Evolutionary conservation across 2,329 filamentous ascomycete genomes (phyloP).

Genomic region (Cryphonectria parasitica): DNA sequence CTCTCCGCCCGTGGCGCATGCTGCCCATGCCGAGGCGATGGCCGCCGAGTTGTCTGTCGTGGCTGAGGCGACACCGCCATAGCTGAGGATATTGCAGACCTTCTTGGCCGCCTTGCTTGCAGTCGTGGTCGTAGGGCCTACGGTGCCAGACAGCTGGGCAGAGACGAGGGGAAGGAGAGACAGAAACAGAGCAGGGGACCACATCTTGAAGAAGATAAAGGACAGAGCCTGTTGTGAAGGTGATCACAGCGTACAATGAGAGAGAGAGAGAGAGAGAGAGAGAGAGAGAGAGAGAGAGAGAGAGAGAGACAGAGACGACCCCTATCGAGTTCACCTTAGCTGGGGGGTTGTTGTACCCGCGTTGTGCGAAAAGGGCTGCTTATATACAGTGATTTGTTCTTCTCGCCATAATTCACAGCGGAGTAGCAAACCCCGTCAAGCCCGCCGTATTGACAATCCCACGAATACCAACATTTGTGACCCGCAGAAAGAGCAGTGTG

Average conservation of each 20-base stretch:
- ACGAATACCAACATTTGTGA: background rate
- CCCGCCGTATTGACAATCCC: conserved; percentile 1
- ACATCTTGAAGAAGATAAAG: conserved; percentile 6
- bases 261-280: background rate
- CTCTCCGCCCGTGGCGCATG: conserved; percentile 53
- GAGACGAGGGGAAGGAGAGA: conserved; percentile 8
- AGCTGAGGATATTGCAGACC: conserved; percentile 53
- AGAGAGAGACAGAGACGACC: background rate
- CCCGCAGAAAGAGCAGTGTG: background rate
- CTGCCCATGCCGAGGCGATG: conserved; percentile 35
- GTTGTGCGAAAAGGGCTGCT: background rate
- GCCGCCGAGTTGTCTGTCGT: conserved; percentile 45
- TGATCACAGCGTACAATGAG: background rate
- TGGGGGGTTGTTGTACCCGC: background rate
- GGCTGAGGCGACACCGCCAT: conserved; percentile 51
- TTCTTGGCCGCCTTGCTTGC: conserved; percentile 37
- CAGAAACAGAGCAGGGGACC: conserved; percentile 9
- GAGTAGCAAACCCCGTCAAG: conserved; percentile 2
- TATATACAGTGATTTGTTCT: background rate
- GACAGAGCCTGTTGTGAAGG: background rate
- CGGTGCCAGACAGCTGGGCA: conserved; percentile 19
- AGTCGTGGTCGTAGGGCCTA: conserved; percentile 36
- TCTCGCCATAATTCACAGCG: background rate
- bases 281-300: background rate
- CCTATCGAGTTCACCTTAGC: background rate